These are phyloP conservation scores for Poterioochromonas sp. DNA, from an alignment of 352 stramenopile genomes.

Conservation along the genomic window DNA sequence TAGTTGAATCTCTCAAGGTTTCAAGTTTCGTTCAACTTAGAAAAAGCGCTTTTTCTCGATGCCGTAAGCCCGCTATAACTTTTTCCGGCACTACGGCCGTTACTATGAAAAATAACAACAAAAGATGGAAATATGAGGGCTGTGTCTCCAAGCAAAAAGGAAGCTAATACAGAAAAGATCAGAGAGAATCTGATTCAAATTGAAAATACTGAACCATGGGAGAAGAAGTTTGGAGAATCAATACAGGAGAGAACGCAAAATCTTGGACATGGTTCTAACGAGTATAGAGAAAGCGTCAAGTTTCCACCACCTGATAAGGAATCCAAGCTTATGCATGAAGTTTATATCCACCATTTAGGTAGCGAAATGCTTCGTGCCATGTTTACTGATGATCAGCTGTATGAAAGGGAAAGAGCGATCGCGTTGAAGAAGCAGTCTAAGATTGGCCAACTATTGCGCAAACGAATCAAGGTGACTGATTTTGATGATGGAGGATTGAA, in stretches of 20 bases:
- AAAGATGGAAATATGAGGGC: too few relatives aligned
- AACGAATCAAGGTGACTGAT: conserved; percentile 9
- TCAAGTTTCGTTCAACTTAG: too few relatives aligned
- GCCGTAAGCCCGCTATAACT: too few relatives aligned
- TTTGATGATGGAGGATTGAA: conserved; percentile 20
- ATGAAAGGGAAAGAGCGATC: background rate
- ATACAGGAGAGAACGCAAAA: background rate
- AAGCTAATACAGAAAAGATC: background rate
- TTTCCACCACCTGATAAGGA: background rate
- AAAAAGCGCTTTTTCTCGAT: too few relatives aligned
- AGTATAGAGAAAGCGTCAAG: background rate
- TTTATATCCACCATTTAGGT: conserved; percentile 20
- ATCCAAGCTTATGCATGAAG: background rate
- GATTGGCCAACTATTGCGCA: background rate
- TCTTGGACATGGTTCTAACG: background rate
- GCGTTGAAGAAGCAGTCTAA: background rate
- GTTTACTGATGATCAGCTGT: background rate
- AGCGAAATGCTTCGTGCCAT: conserved; percentile 2
- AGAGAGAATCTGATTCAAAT: background rate
- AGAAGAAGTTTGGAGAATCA: background rate
- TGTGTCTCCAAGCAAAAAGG: too few relatives aligned
- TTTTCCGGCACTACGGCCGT: too few relatives aligned
- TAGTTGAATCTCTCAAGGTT: too few relatives aligned
- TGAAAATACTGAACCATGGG: background rate
- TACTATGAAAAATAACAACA: too few relatives aligned